Evolutionary conservation across 1,284 basidiomycete species (phyloP).

Genomic region (Tilletiaria anomala): DNA sequence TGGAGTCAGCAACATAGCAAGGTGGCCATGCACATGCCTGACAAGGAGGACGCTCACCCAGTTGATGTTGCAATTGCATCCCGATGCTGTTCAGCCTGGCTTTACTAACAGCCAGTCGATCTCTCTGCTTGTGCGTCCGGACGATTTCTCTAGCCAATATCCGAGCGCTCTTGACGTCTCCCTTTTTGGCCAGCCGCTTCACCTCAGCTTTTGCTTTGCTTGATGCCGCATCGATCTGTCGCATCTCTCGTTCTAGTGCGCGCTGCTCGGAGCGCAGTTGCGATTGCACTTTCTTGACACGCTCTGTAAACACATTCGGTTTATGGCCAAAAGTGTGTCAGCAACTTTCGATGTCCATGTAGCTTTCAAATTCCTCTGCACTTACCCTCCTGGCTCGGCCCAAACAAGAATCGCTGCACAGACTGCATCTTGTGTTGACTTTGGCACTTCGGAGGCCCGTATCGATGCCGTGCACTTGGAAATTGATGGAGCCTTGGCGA

Average conservation of each 20-base stretch:
- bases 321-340: conserved; percentile 10
- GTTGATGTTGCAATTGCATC: conserved; percentile 78
- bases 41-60: conserved; percentile 51
- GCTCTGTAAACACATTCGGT: conserved; percentile 6
- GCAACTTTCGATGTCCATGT: neutral
- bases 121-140: conserved; percentile 82
- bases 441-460: no score
- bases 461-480: no score
- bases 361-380: neutral
- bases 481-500: no score
- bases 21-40: neutral
- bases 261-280: conserved; percentile 33
- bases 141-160: conserved; percentile 90
- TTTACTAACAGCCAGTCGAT: conserved; percentile 78
- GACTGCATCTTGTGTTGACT: conserved; percentile 53
- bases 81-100: conserved; percentile 81
- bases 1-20: neutral
- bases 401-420: conserved; percentile 77
- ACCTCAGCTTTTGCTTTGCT: conserved; percentile 66
- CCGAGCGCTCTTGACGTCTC: conserved; percentile 79
- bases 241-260: conserved; percentile 26
- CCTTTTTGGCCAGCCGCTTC: conserved; percentile 78
- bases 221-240: conserved; percentile 66
- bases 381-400: conserved; percentile 72
- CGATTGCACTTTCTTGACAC: conserved; percentile 26